These are phyloP conservation scores for Aspergillus kassunensis DNA, from an alignment of 495 filamentous ascomycete genomes.

Conservation along the genomic window DNA sequence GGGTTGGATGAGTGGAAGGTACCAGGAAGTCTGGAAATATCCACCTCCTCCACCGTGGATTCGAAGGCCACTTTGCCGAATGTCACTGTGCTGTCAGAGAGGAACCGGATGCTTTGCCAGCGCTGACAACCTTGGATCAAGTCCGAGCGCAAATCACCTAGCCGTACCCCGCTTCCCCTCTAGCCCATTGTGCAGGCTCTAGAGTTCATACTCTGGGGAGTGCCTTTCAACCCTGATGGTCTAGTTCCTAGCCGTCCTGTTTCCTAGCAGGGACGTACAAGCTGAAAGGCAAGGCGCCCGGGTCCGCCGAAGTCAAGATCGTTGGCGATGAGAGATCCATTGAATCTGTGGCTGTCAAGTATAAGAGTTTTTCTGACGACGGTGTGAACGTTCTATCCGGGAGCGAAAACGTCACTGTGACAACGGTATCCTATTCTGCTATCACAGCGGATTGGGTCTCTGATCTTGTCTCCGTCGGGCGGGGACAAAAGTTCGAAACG, in stretches of 20 bases:
- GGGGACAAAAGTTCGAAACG: too few species aligned
- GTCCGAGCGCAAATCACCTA: not conserved
- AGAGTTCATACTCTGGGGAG: constrained; percentile 16
- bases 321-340: not conserved
- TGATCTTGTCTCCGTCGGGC: too few species aligned
- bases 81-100: not conserved
- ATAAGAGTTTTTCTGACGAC: not conserved
- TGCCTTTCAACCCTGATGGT: not conserved
- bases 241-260: not conserved
- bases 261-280: constrained; percentile 9
- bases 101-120: not conserved
- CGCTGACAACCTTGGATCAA: not conserved
- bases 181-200: constrained; percentile 7
- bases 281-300: constrained; percentile 9
- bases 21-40: not conserved
- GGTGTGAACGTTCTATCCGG: not conserved
- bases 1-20: not conserved
- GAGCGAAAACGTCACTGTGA: not conserved
- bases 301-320: constrained; percentile 4
- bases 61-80: not conserved
- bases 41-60: not conserved
- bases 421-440: too few species aligned
- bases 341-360: not conserved
- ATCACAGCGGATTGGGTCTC: too few species aligned
- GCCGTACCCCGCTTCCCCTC: constrained; percentile 3